These are phyloP conservation scores for Arachnopeziza araneosa DNA, from an alignment of 2,329 filamentous ascomycete species.

Conservation along the genomic window DNA sequence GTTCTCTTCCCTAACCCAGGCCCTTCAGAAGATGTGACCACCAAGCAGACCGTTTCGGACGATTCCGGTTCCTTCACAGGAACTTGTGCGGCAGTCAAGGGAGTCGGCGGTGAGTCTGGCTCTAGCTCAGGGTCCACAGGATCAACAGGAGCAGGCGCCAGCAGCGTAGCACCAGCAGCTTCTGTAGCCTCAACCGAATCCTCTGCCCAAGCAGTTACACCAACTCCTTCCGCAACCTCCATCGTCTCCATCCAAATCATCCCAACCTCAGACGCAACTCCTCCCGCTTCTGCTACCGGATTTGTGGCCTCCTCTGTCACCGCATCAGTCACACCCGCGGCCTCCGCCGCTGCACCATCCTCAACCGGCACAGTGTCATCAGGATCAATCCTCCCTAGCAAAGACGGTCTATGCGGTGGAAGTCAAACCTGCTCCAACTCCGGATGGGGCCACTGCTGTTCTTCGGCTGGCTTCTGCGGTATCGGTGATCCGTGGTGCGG, in stretches of 20 bases:
- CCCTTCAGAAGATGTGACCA: slow-evolving; percentile 29
- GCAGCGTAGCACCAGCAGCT: not conserved
- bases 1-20: slow-evolving; percentile 52
- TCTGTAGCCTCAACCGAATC: not conserved
- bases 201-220: not conserved
- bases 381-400: not conserved
- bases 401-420: slow-evolving; percentile 11
- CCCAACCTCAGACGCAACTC: not conserved
- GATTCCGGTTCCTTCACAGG: slow-evolving; percentile 16
- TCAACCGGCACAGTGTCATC: not conserved
- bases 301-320: no score
- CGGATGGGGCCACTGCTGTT: slow-evolving; percentile 15
- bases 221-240: not conserved
- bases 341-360: not conserved
- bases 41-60: slow-evolving; percentile 4
- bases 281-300: not conserved
- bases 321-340: not conserved
- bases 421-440: slow-evolving; percentile 14
- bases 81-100: slow-evolving; percentile 22
- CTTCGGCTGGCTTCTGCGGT: slow-evolving; percentile 12
- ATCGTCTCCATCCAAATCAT: slow-evolving; percentile 1
- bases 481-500: slow-evolving; percentile 10
- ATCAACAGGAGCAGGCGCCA: not conserved
- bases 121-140: not conserved
- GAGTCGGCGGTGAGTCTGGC: slow-evolving; percentile 4